Conservation (phyloP, 768 basidiomycete species). For the Russula virescens region DNA sequence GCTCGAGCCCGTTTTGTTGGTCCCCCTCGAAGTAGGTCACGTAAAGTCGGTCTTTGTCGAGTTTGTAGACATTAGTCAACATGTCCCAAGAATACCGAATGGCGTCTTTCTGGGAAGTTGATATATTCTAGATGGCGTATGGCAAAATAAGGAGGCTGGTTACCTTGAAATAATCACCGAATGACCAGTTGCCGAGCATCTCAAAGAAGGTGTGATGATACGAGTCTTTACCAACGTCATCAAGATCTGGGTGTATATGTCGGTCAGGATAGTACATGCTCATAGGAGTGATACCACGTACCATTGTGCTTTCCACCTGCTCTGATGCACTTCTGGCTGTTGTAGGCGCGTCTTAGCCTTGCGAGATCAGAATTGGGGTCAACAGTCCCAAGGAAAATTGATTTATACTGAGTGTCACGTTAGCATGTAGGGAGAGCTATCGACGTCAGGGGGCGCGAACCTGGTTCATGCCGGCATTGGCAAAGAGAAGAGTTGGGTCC, state of each 20-base stretch:
- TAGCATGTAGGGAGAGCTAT: not conserved
- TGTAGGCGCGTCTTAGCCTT: constrained; percentile 89
- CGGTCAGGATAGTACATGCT: constrained; percentile 6
- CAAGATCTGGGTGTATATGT: constrained; percentile 59
- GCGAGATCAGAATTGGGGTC: constrained; percentile 91
- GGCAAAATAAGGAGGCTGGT: constrained; percentile 8
- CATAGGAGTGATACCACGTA: constrained; percentile 30
- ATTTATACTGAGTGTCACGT: constrained; percentile 66
- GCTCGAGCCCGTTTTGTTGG: constrained; percentile 70
- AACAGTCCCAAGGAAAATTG: constrained; percentile 96
- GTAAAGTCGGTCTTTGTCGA: constrained; percentile 88
- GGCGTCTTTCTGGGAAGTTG: constrained; percentile 71
- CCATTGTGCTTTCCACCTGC: constrained; percentile 99
- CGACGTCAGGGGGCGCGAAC: constrained; percentile 34
- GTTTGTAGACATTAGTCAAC: constrained; percentile 79
- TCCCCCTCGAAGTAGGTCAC: constrained; percentile 99
- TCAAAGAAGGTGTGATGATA: constrained; percentile 99
- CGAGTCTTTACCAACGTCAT: constrained; percentile 98
- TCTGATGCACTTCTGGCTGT: constrained; percentile 96
- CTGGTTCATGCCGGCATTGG: constrained; percentile 98
- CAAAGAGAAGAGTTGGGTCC: constrained; percentile 95
- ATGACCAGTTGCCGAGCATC: constrained; percentile 99
- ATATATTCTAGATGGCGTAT: not conserved
- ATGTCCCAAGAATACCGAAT: constrained; percentile 92
- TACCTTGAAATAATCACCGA: constrained; percentile 99